These are phyloP conservation scores for Sphagnurus paluster DNA, from an alignment of 1,284 basidiomycete genomes.

Conservation along the genomic window DNA sequence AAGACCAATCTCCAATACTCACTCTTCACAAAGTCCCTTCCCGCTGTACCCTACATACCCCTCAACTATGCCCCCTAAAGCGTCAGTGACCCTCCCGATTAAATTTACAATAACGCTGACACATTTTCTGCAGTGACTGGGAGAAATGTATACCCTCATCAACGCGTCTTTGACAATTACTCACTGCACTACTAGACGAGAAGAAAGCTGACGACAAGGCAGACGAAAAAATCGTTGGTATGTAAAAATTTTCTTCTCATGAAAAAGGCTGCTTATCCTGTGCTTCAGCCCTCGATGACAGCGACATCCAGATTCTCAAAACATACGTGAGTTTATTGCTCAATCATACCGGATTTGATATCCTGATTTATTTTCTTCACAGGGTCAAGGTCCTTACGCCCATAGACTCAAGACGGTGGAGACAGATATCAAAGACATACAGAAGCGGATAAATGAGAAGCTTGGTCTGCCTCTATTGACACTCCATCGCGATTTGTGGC, in stretches of 20 bases:
- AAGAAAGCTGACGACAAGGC: slow-evolving; percentile 83
- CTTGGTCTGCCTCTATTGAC: slow-evolving; percentile 62
- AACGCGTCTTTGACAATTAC: slow-evolving; percentile 8
- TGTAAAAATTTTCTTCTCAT: slow-evolving; percentile 29
- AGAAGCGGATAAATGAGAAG: slow-evolving; percentile 97
- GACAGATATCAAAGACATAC: slow-evolving; percentile 92
- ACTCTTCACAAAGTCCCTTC: not conserved
- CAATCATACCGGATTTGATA: slow-evolving; percentile 16
- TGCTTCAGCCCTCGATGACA: slow-evolving; percentile 87
- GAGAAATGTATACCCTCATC: slow-evolving; percentile 83
- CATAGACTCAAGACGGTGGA: slow-evolving; percentile 88
- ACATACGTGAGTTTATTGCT: slow-evolving; percentile 89
- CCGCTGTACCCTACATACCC: slow-evolving; percentile 11
- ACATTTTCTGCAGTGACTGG: slow-evolving; percentile 74
- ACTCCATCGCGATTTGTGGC: not conserved
- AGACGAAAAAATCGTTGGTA: slow-evolving; percentile 91
- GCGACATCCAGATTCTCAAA: slow-evolving; percentile 98
- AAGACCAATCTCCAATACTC: slow-evolving; percentile 15
- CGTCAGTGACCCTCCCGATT: slow-evolving; percentile 41
- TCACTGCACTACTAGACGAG: slow-evolving; percentile 53
- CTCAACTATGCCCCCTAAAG: slow-evolving; percentile 74
- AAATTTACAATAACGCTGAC: slow-evolving; percentile 12
- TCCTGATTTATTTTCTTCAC: slow-evolving; percentile 22
- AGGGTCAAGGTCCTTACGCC: slow-evolving; percentile 99
- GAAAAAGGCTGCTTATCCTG: slow-evolving; percentile 9